Evolutionary conservation across 1,139 yeast genomes (phyloP), one percentile per base, ranked within the genome.

Genomic region (Wickerhamomyces sp.): DNA sequence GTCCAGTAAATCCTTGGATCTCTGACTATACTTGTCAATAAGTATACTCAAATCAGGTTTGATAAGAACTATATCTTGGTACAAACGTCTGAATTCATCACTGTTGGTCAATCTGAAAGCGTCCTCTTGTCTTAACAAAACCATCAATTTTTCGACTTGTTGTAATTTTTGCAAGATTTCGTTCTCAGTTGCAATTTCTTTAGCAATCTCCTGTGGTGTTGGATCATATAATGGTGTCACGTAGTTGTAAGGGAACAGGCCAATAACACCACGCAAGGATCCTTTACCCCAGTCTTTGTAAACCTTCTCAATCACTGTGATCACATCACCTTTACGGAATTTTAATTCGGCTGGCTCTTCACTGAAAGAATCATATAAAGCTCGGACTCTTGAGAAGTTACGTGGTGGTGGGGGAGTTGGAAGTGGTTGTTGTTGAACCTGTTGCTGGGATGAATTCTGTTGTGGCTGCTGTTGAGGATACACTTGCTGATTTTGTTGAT

Each of bases 1-100:
- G n/a, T 72, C 72, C 46, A 76, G 63, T 38, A 88, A 62, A 46
- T 88, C 96, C 45, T 86, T 84, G 53, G 80, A 80, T 46, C 87
- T 70, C 31, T 71, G 73, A 25, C 86, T 69, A 54, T 19, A 19
- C 10, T 19, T 19, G 10, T 19, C 21, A 19, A 19, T 19, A 19
- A 19, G 10, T 8, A 7, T 19, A 19, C 9, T 10, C 7, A 19
- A 10, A 7, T 19, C 21, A 8, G 21, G 21, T 19, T 19, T 19
- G 21, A 19, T 19, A 7, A 19, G 10, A 7, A 10, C 21, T 8
- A 19, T 19, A 8, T 19, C 21, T 19, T 19, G 21, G 10, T 19
- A 19, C 10, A 19, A 19, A 8, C 9, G 10, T 19, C 21, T 19
- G 21, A 19, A 19, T 10, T 19, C 21, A 19, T 7, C 21, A 19